Conservation (phyloP, 2,329 filamentous ascomycete genomes). For the Sporothrix euskadiensis region DNA sequence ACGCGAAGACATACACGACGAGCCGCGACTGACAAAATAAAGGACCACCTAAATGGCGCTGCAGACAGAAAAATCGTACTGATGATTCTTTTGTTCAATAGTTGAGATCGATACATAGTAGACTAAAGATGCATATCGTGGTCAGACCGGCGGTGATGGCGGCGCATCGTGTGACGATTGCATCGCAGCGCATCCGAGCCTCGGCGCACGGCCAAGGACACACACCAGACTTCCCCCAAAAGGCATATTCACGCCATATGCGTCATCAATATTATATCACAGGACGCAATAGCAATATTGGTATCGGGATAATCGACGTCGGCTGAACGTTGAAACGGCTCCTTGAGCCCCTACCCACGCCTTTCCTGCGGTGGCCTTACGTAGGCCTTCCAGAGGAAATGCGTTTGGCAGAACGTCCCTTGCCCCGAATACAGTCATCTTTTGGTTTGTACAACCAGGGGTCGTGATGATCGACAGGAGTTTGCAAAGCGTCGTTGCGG, state of each 20-base stretch:
- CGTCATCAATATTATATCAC: neutral
- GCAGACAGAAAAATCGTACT: too few relatives aligned
- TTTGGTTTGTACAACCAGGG: conserved; percentile 21
- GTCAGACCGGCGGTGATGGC: too few relatives aligned
- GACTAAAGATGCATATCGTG: too few relatives aligned
- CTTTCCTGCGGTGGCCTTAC: neutral
- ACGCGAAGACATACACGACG: neutral
- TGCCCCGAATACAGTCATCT: neutral
- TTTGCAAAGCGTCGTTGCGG: neutral
- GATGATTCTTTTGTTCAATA: too few relatives aligned
- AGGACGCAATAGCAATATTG: neutral
- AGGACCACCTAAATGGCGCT: neutral
- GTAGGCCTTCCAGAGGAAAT: neutral
- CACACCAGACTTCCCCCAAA: too few relatives aligned
- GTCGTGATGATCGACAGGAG: conserved; percentile 22
- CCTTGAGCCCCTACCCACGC: neutral
- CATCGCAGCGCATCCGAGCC: too few relatives aligned
- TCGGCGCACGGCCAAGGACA: too few relatives aligned
- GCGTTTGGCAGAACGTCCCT: neutral
- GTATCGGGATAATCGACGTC: neutral
- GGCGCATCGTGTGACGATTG: too few relatives aligned
- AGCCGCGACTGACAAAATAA: neutral
- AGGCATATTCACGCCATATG: too few relatives aligned
- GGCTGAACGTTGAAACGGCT: neutral
- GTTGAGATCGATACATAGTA: too few relatives aligned